Evolutionary conservation across 1,139 yeast species (phyloP).

Genomic region (Geotrichum carabidarum): DNA sequence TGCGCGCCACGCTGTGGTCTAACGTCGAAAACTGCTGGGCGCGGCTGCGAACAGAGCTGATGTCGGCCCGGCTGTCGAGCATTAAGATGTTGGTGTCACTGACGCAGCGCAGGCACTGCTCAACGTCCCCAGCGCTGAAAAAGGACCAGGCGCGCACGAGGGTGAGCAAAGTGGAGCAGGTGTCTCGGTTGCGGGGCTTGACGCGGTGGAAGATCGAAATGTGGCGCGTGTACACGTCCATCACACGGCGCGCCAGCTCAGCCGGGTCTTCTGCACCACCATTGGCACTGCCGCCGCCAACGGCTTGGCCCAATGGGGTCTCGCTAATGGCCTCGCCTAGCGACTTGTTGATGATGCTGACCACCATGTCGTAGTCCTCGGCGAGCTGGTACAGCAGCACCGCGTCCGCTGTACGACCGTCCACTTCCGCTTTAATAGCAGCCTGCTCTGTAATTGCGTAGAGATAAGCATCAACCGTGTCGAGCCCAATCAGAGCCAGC

Average conservation of each 20-base stretch:
- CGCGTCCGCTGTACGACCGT: slow-evolving; percentile 85
- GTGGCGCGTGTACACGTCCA: slow-evolving; percentile 36
- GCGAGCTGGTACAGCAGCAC: slow-evolving; percentile 79
- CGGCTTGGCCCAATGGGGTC: slow-evolving; percentile 65
- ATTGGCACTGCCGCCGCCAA: slow-evolving; percentile 32
- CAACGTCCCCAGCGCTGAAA: slow-evolving; percentile 58
- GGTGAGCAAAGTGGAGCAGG: slow-evolving; percentile 59
- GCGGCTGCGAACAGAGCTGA: slow-evolving; percentile 47
- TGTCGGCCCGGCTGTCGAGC: slow-evolving; percentile 43
- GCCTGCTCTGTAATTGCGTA: slow-evolving; percentile 75
- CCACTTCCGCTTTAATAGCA: slow-evolving; percentile 84
- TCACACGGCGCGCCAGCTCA: slow-evolving; percentile 40
- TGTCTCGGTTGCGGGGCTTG: slow-evolving; percentile 41
- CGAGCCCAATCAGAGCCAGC: slow-evolving; percentile 57
- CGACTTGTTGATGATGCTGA: slow-evolving; percentile 67
- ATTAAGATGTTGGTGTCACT: slow-evolving; percentile 66
- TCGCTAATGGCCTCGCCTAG: slow-evolving; percentile 75
- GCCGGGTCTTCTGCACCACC: slow-evolving; percentile 40
- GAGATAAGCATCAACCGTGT: slow-evolving; percentile 51
- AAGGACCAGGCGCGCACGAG: slow-evolving; percentile 63
- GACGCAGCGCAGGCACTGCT: slow-evolving; percentile 50
- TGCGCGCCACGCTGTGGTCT: slow-evolving; percentile 69
- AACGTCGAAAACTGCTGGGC: slow-evolving; percentile 57
- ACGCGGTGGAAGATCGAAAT: slow-evolving; percentile 35
- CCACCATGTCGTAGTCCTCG: slow-evolving; percentile 84